Conservation (phyloP, 169 alveolate species). For the Cryptosporidium parvum region DNA sequence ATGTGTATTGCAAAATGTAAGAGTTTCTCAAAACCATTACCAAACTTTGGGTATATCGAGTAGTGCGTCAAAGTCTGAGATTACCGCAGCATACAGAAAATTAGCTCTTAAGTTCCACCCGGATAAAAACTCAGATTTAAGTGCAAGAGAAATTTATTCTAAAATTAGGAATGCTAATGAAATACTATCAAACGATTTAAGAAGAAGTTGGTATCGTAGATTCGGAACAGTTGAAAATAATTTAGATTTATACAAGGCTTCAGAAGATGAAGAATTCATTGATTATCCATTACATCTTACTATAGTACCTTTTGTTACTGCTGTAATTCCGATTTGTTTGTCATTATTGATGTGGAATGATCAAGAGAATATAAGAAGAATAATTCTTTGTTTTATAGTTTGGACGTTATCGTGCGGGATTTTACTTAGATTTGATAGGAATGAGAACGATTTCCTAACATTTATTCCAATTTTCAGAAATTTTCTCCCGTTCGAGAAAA, state of each 20-base stretch:
- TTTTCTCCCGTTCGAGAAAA: constrained; percentile 70
- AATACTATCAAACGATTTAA: constrained; percentile 68
- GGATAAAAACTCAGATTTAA: constrained; percentile 88
- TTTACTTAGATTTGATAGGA: constrained; percentile 40
- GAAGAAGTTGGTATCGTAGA: constrained; percentile 63
- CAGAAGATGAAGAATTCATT: constrained; percentile 54
- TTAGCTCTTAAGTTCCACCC: constrained; percentile 94
- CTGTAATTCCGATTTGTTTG: constrained; percentile 65
- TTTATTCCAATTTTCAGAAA: constrained; percentile 61
- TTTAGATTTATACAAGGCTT: constrained; percentile 3
- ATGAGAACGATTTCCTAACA: constrained; percentile 40
- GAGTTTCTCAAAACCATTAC: constrained; percentile 82
- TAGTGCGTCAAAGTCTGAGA: constrained; percentile 87
- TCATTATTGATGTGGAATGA: constrained; percentile 57
- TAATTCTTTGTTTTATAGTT: constrained; percentile 35
- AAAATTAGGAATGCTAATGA: constrained; percentile 84
- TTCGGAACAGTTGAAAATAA: constrained; percentile 63
- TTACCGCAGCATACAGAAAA: constrained; percentile 91
- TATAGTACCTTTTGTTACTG: constrained; percentile 45
- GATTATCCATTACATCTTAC: constrained; percentile 52
- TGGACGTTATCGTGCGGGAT: constrained; percentile 60
- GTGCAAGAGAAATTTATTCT: constrained; percentile 82
- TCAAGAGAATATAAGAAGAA: constrained; percentile 49
- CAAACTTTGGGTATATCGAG: constrained; percentile 83
- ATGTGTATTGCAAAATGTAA: constrained; percentile 54